phyloP scores from a whole-genome alignment of 352 stramenopile genomes.

The Phytophthora meadii region DNA sequence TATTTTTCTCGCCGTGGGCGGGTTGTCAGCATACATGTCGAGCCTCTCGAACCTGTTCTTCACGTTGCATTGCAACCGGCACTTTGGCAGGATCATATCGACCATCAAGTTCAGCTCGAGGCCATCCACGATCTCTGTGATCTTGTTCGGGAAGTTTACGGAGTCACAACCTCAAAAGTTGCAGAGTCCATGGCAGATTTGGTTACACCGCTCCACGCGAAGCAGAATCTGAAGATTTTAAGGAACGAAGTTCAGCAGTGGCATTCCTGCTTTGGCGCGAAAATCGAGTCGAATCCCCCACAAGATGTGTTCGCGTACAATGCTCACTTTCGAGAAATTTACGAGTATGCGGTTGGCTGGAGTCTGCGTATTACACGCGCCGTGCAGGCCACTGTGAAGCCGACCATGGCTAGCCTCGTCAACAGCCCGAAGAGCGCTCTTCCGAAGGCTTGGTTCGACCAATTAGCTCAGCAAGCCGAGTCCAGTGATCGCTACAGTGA shows the following conservation, averaged over 20 bases:
- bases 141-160: conserved; percentile 76
- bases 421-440: conserved; percentile 79
- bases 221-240: conserved; percentile 77
- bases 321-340: conserved; percentile 83
- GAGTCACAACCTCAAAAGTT: conserved; percentile 80
- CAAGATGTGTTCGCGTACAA: conserved; percentile 85
- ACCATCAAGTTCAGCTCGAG: conserved; percentile 67
- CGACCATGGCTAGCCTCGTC: conserved; percentile 62
- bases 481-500: conserved; percentile 55
- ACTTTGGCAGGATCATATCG: conserved; percentile 84
- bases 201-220: conserved; percentile 69
- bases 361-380: conserved; percentile 80
- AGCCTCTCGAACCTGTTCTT: conserved; percentile 82
- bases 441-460: conserved; percentile 81
- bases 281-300: conserved; percentile 75
- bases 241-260: conserved; percentile 86
- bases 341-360: conserved; percentile 77
- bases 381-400: conserved; percentile 83
- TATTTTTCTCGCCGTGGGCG: conserved; percentile 81
- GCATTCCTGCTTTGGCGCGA: conserved; percentile 82
- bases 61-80: conserved; percentile 84
- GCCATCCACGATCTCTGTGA: conserved; percentile 80
- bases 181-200: conserved; percentile 79
- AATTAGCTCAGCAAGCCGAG: conserved; percentile 58
- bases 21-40: conserved; percentile 80